Evolutionary conservation across 306 rosid species (phyloP), one percentile per base, ranked within the genome.

Genomic region (Canavalia ensiformis): DNA sequence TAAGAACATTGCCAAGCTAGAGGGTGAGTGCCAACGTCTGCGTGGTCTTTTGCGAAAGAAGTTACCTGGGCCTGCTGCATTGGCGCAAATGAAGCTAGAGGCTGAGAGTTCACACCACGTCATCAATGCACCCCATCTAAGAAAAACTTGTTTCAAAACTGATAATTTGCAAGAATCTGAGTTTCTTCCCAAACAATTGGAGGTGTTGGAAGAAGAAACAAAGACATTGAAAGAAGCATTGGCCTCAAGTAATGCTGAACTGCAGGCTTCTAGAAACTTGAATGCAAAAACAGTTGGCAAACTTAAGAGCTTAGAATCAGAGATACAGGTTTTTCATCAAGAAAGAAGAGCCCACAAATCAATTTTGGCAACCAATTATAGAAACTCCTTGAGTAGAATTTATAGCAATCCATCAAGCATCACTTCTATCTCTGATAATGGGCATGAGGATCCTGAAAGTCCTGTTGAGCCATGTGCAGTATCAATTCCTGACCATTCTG

Each of bases 51-150:
- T 95, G 86, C 85, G 97, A 75, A 95, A 92, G 86, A 95, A 95
- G 90, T 83, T 95, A 73, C 98, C 98, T 4, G 98, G 98, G 63
- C 94, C 95, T 52, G 98, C 98, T 68, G 95, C 98, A 46, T 85
- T 95, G 64, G 95, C 97, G 34, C 98, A 95, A 85, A 95, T 95
- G 97, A 95, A 90, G 92, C 86, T 92, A 50, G 97, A 95, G 85
- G 92, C 90, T 75, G 97, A 91, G 68, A 91, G 77, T 86, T 90
- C 90, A 74, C 88, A 84, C 77, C 78, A 85, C 67, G 90, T 90
- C 73, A 88, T 76, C 25, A 87, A 89, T 30, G 97, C 89, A 34
- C 28, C 73, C 62, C 86, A 90, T 57, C 84, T 69, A 11, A 88
- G 92, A 84, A 91, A 85, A 86, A 75, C 88, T 68, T 83, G 85